Conservation (phyloP, 2,329 filamentous ascomycete species). For the Myriangium duriaei region DNA sequence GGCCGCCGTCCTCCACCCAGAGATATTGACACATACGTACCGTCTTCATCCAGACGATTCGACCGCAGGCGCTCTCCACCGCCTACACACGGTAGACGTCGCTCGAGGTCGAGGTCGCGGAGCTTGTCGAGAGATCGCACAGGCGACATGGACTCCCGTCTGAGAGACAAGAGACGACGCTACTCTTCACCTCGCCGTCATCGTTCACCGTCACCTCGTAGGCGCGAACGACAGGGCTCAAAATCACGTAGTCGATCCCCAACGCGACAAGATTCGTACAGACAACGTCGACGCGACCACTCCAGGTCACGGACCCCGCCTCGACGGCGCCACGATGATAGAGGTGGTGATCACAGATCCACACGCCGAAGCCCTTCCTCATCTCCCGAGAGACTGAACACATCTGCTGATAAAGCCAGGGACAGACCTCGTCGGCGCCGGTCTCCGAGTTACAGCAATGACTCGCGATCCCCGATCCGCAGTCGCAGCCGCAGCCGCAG, state of each 20-base stretch:
- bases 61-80: conserved; percentile 10
- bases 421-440: conserved; percentile 10
- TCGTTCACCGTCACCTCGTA: conserved; percentile 17
- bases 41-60: conserved; percentile 25
- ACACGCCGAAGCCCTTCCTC: conserved; percentile 14
- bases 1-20: conserved; percentile 35
- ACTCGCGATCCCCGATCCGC: neutral
- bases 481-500: conserved; percentile 9
- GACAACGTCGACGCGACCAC: conserved; percentile 1
- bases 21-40: conserved; percentile 46
- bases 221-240: conserved; percentile 14
- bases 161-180: conserved; percentile 11
- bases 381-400: conserved; percentile 12
- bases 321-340: conserved; percentile 12
- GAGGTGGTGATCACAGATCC: conserved; percentile 4
- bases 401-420: conserved; percentile 10
- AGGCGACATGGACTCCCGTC: neutral
- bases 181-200: conserved; percentile 20
- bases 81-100: neutral
- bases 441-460: conserved; percentile 10
- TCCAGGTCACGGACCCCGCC: conserved; percentile 20
- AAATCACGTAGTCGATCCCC: conserved; percentile 16
- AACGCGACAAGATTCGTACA: conserved; percentile 4
- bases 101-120: conserved; percentile 1
- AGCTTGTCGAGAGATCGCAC: conserved; percentile 4